Conservation (phyloP, 768 basidiomycete species). For the Hysterangium stoloniferum region DNA sequence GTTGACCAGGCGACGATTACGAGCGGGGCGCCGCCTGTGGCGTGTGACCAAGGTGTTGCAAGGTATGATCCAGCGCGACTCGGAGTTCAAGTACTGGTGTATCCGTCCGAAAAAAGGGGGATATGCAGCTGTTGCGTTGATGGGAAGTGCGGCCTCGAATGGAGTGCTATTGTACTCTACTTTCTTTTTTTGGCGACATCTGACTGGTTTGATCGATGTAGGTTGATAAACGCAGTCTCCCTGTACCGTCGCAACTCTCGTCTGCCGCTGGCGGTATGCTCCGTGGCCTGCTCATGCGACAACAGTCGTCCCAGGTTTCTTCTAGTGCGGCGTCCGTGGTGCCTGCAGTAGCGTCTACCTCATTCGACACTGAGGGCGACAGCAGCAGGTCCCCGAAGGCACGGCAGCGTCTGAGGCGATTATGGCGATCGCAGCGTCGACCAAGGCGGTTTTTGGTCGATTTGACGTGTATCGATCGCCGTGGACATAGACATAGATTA, state of each 20-base stretch:
- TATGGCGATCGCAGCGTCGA: conserved; percentile 82
- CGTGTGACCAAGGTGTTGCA: conserved; percentile 76
- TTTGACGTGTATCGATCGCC: conserved; percentile 83
- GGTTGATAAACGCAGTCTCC: conserved; percentile 87
- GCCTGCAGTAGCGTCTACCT: conserved; percentile 24
- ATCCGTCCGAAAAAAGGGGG: conserved; percentile 64
- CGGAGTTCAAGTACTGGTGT: conserved; percentile 86
- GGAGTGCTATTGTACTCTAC: conserved; percentile 59
- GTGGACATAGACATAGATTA: no score
- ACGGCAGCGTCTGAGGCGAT: conserved; percentile 42
- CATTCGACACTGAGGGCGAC: conserved; percentile 32
- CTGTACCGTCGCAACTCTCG: conserved; percentile 68
- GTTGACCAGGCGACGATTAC: conserved; percentile 89
- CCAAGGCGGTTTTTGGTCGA: conserved; percentile 90
- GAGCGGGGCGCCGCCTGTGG: conserved; percentile 72
- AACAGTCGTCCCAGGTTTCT: conserved; percentile 82
- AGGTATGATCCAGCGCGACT: conserved; percentile 81
- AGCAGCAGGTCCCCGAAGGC: conserved; percentile 28
- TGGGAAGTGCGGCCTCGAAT: conserved; percentile 77
- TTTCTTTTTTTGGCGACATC: no score
- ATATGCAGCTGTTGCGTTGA: conserved; percentile 68
- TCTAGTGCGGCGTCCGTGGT: conserved; percentile 19
- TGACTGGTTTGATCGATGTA: no score
- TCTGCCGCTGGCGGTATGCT: conserved; percentile 68
- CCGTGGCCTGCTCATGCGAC: conserved; percentile 79